phyloP scores from a whole-genome alignment of 2,329 filamentous ascomycete species.

The Ceratocystis eucalypticola region DNA sequence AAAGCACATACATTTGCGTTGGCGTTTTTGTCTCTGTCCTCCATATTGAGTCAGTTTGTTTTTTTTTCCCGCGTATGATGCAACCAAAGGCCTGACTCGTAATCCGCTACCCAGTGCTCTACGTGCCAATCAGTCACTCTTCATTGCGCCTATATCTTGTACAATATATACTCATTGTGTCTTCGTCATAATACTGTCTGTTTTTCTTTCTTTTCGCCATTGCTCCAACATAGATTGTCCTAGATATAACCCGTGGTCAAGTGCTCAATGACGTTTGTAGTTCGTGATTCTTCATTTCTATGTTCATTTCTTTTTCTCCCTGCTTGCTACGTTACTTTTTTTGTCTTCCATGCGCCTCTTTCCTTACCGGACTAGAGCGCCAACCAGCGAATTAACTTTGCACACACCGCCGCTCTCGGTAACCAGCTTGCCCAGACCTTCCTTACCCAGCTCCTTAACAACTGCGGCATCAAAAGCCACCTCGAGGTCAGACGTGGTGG shows the following conservation, averaged over 20 bases:
- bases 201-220: not conserved
- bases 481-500: conserved; percentile 65
- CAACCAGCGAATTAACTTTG: conserved; percentile 67
- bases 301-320: not conserved
- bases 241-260: not conserved
- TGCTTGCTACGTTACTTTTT: not conserved
- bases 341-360: not conserved
- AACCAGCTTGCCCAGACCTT: conserved; percentile 54
- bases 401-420: conserved; percentile 68
- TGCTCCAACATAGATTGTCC: not conserved
- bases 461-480: conserved; percentile 73
- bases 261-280: not conserved
- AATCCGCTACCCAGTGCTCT: too few relatives aligned
- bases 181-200: not conserved
- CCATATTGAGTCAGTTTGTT: not conserved
- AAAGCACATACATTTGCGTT: conserved; percentile 7
- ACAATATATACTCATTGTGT: conserved; percentile 4
- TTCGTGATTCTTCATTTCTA: conserved; percentile 8
- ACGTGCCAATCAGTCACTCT: not conserved
- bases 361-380: conserved; percentile 65
- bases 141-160: conserved; percentile 2
- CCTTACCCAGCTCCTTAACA: conserved; percentile 63
- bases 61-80: not conserved
- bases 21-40: not conserved
- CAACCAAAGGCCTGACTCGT: too few relatives aligned